These are phyloP conservation scores for Monilinia aucupariae DNA, from an alignment of 2,329 filamentous ascomycete species.

Conservation along the genomic window DNA sequence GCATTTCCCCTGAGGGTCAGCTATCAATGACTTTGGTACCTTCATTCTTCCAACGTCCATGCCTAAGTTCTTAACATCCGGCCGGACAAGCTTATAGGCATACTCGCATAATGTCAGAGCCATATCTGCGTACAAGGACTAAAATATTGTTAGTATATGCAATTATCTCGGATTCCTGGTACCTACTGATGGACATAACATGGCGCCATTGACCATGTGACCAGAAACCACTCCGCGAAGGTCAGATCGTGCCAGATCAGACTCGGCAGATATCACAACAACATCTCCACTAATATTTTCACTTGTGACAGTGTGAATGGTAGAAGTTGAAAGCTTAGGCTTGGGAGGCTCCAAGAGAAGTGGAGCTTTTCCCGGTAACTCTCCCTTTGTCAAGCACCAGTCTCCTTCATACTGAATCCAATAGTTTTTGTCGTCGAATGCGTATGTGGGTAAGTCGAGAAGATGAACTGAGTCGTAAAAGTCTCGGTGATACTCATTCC, in stretches of 20 bases:
- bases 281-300: slow-evolving; percentile 46
- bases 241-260: slow-evolving; percentile 44
- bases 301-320: slow-evolving; percentile 41
- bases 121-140: slow-evolving; percentile 54
- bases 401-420: slow-evolving; percentile 60
- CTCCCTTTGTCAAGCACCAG: slow-evolving; percentile 60
- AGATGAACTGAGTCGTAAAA: slow-evolving; percentile 54
- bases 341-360: slow-evolving; percentile 52
- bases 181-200: slow-evolving; percentile 39
- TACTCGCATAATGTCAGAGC: slow-evolving; percentile 53
- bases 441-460: slow-evolving; percentile 61
- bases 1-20: slow-evolving; percentile 30
- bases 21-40: slow-evolving; percentile 64
- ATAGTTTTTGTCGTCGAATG: slow-evolving; percentile 66
- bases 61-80: slow-evolving; percentile 39
- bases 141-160: slow-evolving; percentile 23
- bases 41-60: slow-evolving; percentile 59
- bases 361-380: slow-evolving; percentile 38
- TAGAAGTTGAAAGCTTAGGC: slow-evolving; percentile 42
- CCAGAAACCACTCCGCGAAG: slow-evolving; percentile 43
- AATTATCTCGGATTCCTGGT: neutral
- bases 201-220: slow-evolving; percentile 52
- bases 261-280: slow-evolving; percentile 47
- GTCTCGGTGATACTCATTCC: slow-evolving; percentile 63
- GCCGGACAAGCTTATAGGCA: slow-evolving; percentile 41